Conservation (phyloP, 805 yeast species). For the Jamesozyma jinghongensis region DNA sequence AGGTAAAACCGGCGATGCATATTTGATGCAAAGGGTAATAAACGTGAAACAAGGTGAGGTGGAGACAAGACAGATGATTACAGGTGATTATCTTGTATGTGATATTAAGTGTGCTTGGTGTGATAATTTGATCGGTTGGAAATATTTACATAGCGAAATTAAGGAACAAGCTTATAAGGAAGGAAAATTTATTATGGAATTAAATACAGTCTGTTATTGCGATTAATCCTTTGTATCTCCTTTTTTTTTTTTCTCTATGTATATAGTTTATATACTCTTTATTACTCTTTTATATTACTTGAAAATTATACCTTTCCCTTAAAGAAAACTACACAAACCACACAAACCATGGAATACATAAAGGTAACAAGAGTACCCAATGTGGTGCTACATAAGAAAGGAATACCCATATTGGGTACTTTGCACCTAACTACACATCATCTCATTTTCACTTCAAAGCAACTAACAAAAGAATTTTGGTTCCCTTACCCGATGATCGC, state of each 20-base stretch:
- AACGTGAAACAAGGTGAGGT: constrained; percentile 33
- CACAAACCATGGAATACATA: constrained; percentile 39
- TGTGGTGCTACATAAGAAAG: constrained; percentile 51
- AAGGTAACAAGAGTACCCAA: constrained; percentile 45
- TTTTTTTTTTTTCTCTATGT: neutral
- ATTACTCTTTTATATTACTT: neutral
- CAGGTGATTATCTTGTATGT: constrained; percentile 51
- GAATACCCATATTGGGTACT: constrained; percentile 46
- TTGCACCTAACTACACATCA: constrained; percentile 70
- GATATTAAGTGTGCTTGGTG: constrained; percentile 53
- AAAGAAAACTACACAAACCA: too few relatives aligned
- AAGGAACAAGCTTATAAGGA: constrained; percentile 48
- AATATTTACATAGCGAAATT: constrained; percentile 41
- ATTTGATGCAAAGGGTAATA: constrained; percentile 42
- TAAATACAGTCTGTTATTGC: constrained; percentile 23
- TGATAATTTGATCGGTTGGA: constrained; percentile 53
- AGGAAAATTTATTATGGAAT: constrained; percentile 50
- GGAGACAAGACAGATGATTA: constrained; percentile 44
- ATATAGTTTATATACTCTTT: neutral
- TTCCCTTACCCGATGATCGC: constrained; percentile 80
- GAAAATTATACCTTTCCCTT: too few relatives aligned
- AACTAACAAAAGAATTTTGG: constrained; percentile 64
- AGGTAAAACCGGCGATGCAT: constrained; percentile 53
- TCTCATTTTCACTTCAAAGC: constrained; percentile 43
- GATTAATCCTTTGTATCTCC: constrained; percentile 1